Percentiles rank a stretch among this genome's conserved stretches.
phyloP scores from a whole-genome alignment of 2,329 filamentous ascomycete genomes.

The Sphaceloma murrayae region DNA sequence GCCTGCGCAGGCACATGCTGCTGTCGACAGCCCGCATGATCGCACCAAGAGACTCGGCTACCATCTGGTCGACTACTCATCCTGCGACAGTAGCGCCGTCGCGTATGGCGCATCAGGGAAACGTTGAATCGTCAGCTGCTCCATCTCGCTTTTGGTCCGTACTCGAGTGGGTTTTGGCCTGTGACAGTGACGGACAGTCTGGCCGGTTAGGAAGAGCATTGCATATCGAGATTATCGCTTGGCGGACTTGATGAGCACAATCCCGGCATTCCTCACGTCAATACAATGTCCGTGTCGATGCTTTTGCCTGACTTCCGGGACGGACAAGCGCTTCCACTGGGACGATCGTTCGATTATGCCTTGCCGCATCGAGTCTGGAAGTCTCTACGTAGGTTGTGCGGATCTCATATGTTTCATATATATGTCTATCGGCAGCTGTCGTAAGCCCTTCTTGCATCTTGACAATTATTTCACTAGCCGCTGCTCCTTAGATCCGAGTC shows the following conservation, averaged over 20 bases:
- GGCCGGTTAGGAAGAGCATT: background rate
- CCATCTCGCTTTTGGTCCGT: no score
- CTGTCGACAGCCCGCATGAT: slow-evolving; percentile 6
- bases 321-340: slow-evolving; percentile 14
- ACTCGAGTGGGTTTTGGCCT: no score
- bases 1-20: slow-evolving; percentile 5
- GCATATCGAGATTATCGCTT: background rate
- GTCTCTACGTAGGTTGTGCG: slow-evolving; percentile 3
- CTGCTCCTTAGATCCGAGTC: slow-evolving; percentile 8
- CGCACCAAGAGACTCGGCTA: background rate
- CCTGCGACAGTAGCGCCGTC: background rate
- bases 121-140: background rate
- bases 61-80: slow-evolving; percentile 1
- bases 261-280: slow-evolving; percentile 15
- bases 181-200: no score
- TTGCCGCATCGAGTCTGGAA: slow-evolving; percentile 5
- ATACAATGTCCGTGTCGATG: slow-evolving; percentile 11
- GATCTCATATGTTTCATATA: slow-evolving; percentile 13
- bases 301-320: slow-evolving; percentile 14
- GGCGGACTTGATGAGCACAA: slow-evolving; percentile 5
- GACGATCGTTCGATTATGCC: slow-evolving; percentile 13
- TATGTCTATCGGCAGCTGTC: slow-evolving; percentile 7
- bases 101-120: slow-evolving; percentile 5
- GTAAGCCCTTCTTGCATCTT: background rate
- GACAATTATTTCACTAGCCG: slow-evolving; percentile 1